Percentiles rank a stretch among this genome's conserved stretches.
Evolutionary conservation across 257 asterid species (phyloP).

Genomic region (Datura wrightii): DNA sequence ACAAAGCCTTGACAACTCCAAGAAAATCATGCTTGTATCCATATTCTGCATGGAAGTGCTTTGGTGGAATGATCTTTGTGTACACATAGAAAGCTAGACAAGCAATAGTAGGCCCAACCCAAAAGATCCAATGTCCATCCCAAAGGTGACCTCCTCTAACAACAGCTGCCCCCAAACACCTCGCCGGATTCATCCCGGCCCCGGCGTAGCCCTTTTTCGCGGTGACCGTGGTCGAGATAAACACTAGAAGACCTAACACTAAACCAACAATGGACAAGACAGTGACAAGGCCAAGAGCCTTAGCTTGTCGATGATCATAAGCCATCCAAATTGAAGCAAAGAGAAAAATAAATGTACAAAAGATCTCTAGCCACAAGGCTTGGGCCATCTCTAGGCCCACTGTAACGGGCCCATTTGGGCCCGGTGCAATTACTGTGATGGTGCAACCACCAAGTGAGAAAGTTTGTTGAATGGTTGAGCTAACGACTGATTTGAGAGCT

Average conservation of each 20-base stretch:
- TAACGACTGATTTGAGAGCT: constrained; percentile 66
- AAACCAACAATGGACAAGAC: constrained; percentile 58
- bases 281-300: constrained; percentile 48
- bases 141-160: constrained; percentile 82
- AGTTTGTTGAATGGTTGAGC: constrained; percentile 39
- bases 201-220: constrained; percentile 67
- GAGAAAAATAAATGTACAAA: constrained; percentile 66
- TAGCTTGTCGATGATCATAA: constrained; percentile 71
- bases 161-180: constrained; percentile 75
- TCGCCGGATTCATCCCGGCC: constrained; percentile 77
- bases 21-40: constrained; percentile 66
- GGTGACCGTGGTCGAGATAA: constrained; percentile 63
- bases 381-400: constrained; percentile 60
- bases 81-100: constrained; percentile 66
- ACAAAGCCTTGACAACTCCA: constrained; percentile 51
- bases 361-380: constrained; percentile 70
- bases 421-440: constrained; percentile 52
- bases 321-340: constrained; percentile 86
- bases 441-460: constrained; percentile 85
- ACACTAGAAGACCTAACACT: constrained; percentile 70
- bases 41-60: constrained; percentile 54
- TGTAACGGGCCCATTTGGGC: constrained; percentile 54
- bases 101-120: constrained; percentile 71
- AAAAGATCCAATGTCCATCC: constrained; percentile 84
- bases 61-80: constrained; percentile 65